Percentiles rank a stretch among this genome's conserved stretches.
Evolutionary conservation across 306 rosid genomes (phyloP).

Genomic region (Acacia melanoxylon): DNA sequence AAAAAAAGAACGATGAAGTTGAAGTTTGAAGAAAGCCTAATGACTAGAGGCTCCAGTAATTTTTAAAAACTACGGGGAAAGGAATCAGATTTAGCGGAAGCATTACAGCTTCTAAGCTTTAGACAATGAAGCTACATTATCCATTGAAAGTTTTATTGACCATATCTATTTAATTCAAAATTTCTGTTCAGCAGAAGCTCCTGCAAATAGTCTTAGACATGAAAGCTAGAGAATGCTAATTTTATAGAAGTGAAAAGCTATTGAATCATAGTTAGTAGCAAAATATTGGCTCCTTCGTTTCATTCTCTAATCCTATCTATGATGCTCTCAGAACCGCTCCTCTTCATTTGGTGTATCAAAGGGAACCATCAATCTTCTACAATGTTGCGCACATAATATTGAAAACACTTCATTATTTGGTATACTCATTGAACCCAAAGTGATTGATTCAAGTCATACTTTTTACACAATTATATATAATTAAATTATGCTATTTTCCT

Average conservation of each 20-base stretch:
- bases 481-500: background rate
- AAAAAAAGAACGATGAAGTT: background rate
- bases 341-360: background rate
- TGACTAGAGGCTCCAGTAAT: background rate
- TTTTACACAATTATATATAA: too few relatives aligned
- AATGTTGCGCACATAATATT: background rate
- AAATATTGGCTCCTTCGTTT: background rate
- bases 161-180: background rate
- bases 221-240: background rate
- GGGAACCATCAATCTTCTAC: background rate
- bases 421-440: background rate
- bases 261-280: background rate
- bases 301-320: background rate
- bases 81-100: background rate
- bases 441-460: background rate
- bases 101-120: background rate
- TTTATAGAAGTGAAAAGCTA: background rate
- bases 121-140: background rate
- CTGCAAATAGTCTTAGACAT: slow-evolving; percentile 12
- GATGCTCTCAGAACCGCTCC: background rate
- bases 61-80: background rate
- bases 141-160: background rate
- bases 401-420: background rate
- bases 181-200: background rate
- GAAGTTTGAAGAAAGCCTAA: background rate